Evolutionary conservation across 257 asterid species (phyloP), one percentile per base, ranked within the genome.

Genomic region (Rehmannia glutinosa): DNA sequence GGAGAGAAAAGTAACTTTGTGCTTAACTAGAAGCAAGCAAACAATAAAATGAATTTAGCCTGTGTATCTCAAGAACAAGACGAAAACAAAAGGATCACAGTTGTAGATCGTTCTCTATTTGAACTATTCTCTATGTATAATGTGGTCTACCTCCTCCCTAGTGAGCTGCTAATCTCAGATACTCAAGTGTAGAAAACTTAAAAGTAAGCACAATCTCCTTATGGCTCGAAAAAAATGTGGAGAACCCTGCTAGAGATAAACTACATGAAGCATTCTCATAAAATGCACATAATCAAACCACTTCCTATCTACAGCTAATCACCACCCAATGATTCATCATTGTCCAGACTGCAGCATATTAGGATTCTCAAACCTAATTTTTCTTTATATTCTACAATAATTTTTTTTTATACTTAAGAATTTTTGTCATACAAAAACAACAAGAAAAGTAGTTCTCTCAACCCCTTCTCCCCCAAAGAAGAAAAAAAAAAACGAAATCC

Each of bases 261-360:
- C 47, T 33, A 50, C 41, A 45, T 21, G 23, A 46, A 54, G 35
- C 64, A 53, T 71, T 52, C 53, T 60, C 56, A 46, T 63, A 62
- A 49, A 60, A 19, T 12, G 46, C 16, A 21, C 20, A 35, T 27
- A 64, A 45, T 27, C 5, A 33, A 20, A 43, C 56, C 70, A 6
- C 56, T 38, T 46, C 36, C 65, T 27, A 11, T n/a, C 71, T 7
- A 51, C 21, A 51, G 46, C 73, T 43, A 69, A 51, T 15, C n/a
- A 54, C 28, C 68, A 65, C 23, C 43, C 58, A 30, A 27, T 13
- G 32, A 27, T 32, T 53, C 62, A 52, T 27, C 64, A 6, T 6
- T 46, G 13, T 61, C 47, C 55, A 20, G 17, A 64, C 16, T 35
- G 27, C 49, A 13, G 12, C 17, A 16, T 28, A 58, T 55, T 59